Evolutionary conservation across 495 filamentous ascomycete species (phyloP), one percentile per base, ranked within the genome.

Genomic region (Trypethelium eluteriae): DNA sequence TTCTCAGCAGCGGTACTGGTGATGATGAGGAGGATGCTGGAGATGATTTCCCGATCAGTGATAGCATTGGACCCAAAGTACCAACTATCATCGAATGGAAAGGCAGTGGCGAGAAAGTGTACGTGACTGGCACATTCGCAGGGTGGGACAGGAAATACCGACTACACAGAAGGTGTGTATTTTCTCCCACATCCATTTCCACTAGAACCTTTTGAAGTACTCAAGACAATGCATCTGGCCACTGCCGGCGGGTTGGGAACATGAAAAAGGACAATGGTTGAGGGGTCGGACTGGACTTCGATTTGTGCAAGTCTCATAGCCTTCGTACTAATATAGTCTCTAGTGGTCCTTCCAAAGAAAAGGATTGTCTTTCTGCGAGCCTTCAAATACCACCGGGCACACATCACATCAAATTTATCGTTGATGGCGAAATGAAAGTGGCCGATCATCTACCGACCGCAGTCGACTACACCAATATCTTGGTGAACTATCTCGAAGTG

Each of bases 401-500:
- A 1, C 94, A 98, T 77, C 94, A 98, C 77, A 81, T 98, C 70
- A 92, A 94, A 72, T 98, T 98, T 79, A 85, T 98, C 70, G 91
- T 98, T 36, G 92, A 97, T 76, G 89, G 89, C 44, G 87, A 92
- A 68, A 96, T 98, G 92, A 83, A 86, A 67, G 90, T 90, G 18
- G 92, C 93, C 4, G 86, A 89, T 56, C 84, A 88, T 68, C 83
- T 96, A 34, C 93, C 94, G 2, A 98, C 95, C 0, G 93, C 94
- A 0, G 94, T 98, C 36, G 94, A 98, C 77, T 96, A 92, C 75
- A 94, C 91, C 50, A 96, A 96, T 73, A 93, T 96, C 72, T 79
- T 98, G 32, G 92, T 98, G 68, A 98, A 98, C 79, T 98, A 98
- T 72, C 87, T 98, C 71, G 94, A 98, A 78, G 88, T 98, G 64